These are phyloP conservation scores for Tremella yokohamensis DNA, from an alignment of 768 basidiomycete genomes.

Conservation along the genomic window DNA sequence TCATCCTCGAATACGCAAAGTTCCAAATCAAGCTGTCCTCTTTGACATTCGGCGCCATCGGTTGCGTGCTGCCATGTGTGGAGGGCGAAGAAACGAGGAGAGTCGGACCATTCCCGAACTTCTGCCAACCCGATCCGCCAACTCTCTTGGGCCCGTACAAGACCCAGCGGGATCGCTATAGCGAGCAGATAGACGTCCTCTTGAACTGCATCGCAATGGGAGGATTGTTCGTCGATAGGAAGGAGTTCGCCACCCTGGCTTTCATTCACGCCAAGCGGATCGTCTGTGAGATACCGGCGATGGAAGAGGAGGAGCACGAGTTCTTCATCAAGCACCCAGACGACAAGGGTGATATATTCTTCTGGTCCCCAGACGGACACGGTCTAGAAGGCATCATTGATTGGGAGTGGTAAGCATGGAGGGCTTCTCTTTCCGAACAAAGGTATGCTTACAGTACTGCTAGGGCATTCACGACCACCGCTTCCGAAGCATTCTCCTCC, in stretches of 20 bases:
- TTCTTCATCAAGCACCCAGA: neutral
- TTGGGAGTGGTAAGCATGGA: constrained; percentile 3
- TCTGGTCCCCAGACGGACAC: neutral
- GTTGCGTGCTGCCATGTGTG: neutral
- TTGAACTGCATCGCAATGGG: neutral
- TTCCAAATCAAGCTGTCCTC: neutral
- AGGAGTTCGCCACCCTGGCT: neutral
- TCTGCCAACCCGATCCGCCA: neutral
- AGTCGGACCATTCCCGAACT: neutral
- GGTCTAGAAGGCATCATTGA: neutral
- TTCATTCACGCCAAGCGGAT: neutral
- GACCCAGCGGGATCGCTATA: neutral
- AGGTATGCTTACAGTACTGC: neutral
- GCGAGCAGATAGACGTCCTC: neutral
- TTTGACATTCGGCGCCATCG: neutral
- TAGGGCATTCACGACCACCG: neutral
- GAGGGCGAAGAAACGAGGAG: neutral
- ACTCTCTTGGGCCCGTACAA: neutral
- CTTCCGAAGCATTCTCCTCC: neutral
- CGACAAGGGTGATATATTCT: neutral
- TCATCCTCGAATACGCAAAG: neutral
- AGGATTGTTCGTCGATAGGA: neutral
- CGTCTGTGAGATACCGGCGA: neutral
- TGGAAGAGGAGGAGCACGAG: neutral
- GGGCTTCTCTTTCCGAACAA: neutral